Conservation (phyloP, 352 stramenopile species). For the Paralagenidium karlingii region DNA sequence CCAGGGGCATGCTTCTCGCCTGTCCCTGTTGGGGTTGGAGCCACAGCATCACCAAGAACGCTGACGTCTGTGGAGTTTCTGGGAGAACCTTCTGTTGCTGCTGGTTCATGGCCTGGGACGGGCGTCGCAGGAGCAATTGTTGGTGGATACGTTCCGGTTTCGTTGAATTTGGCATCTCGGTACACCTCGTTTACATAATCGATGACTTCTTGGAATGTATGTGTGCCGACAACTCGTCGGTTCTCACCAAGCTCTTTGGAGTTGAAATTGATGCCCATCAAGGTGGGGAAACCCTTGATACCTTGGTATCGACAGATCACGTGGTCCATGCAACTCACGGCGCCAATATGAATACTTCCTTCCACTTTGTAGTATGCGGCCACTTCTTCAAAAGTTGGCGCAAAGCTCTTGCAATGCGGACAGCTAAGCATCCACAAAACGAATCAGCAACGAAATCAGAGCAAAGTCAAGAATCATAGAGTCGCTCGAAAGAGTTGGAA, state of each 20-base stretch:
- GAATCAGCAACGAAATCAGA: too few species aligned
- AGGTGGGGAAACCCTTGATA: slow-evolving; percentile 72
- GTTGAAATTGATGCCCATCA: slow-evolving; percentile 73
- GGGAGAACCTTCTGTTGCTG: too few species aligned
- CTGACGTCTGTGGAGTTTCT: background rate
- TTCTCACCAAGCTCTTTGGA: slow-evolving; percentile 55
- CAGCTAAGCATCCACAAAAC: slow-evolving; percentile 28
- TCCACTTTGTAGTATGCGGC: slow-evolving; percentile 65
- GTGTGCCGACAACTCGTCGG: slow-evolving; percentile 60
- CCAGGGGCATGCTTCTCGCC: too few species aligned
- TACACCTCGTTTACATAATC: slow-evolving; percentile 54
- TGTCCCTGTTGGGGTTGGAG: slow-evolving; percentile 4
- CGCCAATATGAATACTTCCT: slow-evolving; percentile 52
- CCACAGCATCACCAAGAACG: background rate
- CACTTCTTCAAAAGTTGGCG: slow-evolving; percentile 39
- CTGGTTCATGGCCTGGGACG: background rate
- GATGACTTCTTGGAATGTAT: slow-evolving; percentile 67
- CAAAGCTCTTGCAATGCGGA: slow-evolving; percentile 72
- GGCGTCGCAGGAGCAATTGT: slow-evolving; percentile 1
- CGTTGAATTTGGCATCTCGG: slow-evolving; percentile 48
- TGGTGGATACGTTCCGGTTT: slow-evolving; percentile 43
- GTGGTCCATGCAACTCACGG: slow-evolving; percentile 79
- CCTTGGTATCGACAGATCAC: slow-evolving; percentile 65
- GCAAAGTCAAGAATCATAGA: background rate
- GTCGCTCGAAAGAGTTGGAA: background rate